These are phyloP conservation scores for Hericium erinaceus DNA, from an alignment of 768 basidiomycete species.

Conservation along the genomic window DNA sequence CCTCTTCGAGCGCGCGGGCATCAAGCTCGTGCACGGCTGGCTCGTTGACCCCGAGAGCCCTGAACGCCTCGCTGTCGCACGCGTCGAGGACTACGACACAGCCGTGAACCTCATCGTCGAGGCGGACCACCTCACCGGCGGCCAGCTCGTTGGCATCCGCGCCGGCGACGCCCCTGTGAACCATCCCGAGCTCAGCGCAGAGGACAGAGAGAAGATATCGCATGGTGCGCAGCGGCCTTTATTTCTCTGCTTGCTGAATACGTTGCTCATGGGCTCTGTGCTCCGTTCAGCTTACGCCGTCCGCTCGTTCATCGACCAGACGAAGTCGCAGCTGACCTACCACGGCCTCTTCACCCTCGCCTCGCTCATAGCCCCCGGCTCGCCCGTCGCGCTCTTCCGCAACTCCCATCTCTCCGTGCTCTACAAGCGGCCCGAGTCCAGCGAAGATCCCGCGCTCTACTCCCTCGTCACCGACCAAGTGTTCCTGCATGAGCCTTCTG, in stretches of 20 bases:
- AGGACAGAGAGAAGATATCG: slow-evolving; percentile 54
- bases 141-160: slow-evolving; percentile 37
- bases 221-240: slow-evolving; percentile 41
- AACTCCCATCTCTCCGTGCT: slow-evolving; percentile 86
- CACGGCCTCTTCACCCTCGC: slow-evolving; percentile 79
- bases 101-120: slow-evolving; percentile 70
- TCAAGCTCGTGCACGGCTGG: slow-evolving; percentile 86
- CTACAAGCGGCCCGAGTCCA: slow-evolving; percentile 42
- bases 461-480: slow-evolving; percentile 80
- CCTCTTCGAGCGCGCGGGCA: slow-evolving; percentile 75
- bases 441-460: slow-evolving; percentile 41
- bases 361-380: neutral
- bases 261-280: neutral
- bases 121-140: slow-evolving; percentile 66
- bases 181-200: slow-evolving; percentile 27
- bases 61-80: slow-evolving; percentile 45
- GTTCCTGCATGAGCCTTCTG: slow-evolving; percentile 64
- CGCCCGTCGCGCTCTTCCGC: slow-evolving; percentile 80
- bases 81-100: slow-evolving; percentile 59
- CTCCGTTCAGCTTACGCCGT: slow-evolving; percentile 48
- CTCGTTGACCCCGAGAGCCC: slow-evolving; percentile 58
- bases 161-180: slow-evolving; percentile 22
- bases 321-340: slow-evolving; percentile 80
- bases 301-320: slow-evolving; percentile 57
- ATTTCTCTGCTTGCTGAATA: no score